Evolutionary conservation across 1,284 basidiomycete genomes (phyloP), one percentile per base, ranked within the genome.

Genomic region (Boletellus deceptivus): DNA sequence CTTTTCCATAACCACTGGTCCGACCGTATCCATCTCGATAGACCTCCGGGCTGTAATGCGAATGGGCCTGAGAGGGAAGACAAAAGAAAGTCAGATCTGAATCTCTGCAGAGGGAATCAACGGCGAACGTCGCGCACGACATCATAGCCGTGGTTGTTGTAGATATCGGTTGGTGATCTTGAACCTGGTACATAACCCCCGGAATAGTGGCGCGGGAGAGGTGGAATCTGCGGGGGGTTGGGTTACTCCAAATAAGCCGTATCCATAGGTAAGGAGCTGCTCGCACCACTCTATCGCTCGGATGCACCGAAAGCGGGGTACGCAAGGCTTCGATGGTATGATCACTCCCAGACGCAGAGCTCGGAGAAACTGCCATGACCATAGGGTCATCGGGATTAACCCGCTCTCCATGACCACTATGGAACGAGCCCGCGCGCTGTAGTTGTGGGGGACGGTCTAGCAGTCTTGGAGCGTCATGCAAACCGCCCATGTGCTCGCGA

Each of bases 141-240:
- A 29, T 67, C 64, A 24, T 66, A 56, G 3, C 45, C 38, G 20
- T 47, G 54, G 22, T 35, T 60, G 10, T 54, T 48, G 17, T 71
- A 69, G 42, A 71, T 69, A 50, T 69, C 56, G 5, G 65, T 68
- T 17, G 65, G 65, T 25, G 64, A 53, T 46, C 63, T 64, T 22
- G 56, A 54, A 50, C 48, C 46, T 27, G 54, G 44, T 38, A 22
- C 34, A 47, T 64, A 57, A 49, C 44, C 41, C 22, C 53, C 64
- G 22, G 62, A 13, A 39, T 66, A 59, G 17, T 46, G 50, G 42
- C 48, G 65, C 14, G 64, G 67, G 37, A 68, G 54, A 11, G 64
- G 65, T 6, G 64, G 67, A 36, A 68, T 69, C 64, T 66, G 47
- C 17, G 24, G 40, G 7, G 36, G 4, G 4, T 31, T 8, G 10